phyloP scores from a whole-genome alignment of 176 grass and related monocot species.

The Thalia dealbata region DNA sequence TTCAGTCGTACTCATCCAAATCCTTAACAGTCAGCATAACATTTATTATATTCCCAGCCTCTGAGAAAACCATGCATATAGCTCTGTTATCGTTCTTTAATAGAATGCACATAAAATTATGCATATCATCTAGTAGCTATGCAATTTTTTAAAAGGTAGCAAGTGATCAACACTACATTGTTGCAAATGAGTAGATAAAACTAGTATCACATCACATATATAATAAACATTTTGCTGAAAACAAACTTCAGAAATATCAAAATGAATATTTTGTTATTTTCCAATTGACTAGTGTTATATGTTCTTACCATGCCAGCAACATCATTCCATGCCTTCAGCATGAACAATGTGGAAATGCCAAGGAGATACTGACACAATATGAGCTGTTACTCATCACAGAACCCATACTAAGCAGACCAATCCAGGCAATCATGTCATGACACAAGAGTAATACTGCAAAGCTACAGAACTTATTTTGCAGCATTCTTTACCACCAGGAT shows the following conservation, averaged over 20 bases:
- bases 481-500: neutral
- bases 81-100: neutral
- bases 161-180: too few species aligned
- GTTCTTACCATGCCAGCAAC: too few species aligned
- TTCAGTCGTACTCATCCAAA: too few species aligned
- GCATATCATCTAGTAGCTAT: neutral
- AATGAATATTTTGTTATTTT: neutral
- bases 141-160: neutral
- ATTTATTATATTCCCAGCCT: too few species aligned
- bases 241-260: neutral
- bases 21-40: too few species aligned
- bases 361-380: neutral
- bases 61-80: neutral
- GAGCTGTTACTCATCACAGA: neutral
- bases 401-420: neutral
- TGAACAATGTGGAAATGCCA: neutral
- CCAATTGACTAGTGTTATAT: neutral
- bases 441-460: neutral
- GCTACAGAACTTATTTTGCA: neutral
- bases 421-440: neutral
- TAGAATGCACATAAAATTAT: neutral
- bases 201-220: neutral
- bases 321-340: neutral
- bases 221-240: neutral
- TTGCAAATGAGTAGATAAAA: neutral